Conservation (phyloP, 352 stramenopile genomes). For the Phytophthora citrophthora region DNA sequence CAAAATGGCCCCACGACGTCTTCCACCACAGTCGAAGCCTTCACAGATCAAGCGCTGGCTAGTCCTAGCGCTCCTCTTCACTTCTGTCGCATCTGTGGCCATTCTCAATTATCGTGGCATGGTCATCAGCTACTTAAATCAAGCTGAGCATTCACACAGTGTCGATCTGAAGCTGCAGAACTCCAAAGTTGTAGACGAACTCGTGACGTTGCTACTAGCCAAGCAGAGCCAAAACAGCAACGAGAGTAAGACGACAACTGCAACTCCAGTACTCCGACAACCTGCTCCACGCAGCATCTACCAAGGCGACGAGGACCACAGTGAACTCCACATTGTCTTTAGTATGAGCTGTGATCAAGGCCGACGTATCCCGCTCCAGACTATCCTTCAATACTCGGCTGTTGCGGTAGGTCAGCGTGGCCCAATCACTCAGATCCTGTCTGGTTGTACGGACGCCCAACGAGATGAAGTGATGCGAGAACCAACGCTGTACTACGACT, state of each 20-base stretch:
- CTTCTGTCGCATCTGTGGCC: constrained; percentile 25
- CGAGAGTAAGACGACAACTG: background rate
- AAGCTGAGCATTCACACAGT: background rate
- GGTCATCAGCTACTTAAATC: constrained; percentile 9
- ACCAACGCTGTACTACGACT: constrained; percentile 63
- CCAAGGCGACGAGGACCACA: constrained; percentile 37
- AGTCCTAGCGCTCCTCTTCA: constrained; percentile 28
- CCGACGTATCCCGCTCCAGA: constrained; percentile 46
- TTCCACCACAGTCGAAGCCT: background rate
- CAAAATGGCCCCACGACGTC: constrained; percentile 6
- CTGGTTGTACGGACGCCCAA: constrained; percentile 45
- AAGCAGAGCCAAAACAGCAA: constrained; percentile 16
- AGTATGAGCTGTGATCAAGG: constrained; percentile 57
- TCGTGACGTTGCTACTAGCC: constrained; percentile 25
- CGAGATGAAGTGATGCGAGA: constrained; percentile 34
- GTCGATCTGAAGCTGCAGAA: constrained; percentile 8
- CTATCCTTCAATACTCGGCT: constrained; percentile 54
- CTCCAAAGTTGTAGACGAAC: constrained; percentile 26
- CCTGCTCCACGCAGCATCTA: constrained; percentile 25
- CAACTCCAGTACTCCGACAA: background rate
- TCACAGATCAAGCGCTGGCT: constrained; percentile 17
- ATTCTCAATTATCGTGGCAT: constrained; percentile 47
- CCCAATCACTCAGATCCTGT: constrained; percentile 61
- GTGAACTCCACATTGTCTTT: constrained; percentile 58
- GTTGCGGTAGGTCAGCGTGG: constrained; percentile 44